These are phyloP conservation scores for Arctostaphylos glauca DNA, from an alignment of 148 eudicot species.

Conservation along the genomic window DNA sequence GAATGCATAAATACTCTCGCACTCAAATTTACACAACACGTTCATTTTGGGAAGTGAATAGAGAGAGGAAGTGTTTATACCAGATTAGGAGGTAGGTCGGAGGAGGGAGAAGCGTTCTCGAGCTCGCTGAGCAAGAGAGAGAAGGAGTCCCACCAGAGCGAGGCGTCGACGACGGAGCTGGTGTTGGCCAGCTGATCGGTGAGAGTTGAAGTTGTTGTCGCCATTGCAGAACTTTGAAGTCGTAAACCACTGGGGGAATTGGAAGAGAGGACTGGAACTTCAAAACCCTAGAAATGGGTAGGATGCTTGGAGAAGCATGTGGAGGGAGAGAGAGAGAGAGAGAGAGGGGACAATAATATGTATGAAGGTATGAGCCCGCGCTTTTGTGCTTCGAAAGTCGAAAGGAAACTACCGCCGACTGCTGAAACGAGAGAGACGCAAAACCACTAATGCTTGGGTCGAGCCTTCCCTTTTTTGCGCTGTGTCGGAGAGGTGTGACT, in stretches of 20 bases:
- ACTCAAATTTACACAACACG: not conserved
- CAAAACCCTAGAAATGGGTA: conserved; percentile 20
- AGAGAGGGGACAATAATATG: too few species aligned
- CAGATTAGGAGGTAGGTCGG: conserved; percentile 53
- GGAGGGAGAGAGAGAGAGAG: not conserved
- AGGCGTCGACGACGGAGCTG: conserved; percentile 61
- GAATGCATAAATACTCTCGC: not conserved
- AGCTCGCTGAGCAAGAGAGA: conserved; percentile 62
- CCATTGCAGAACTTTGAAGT: conserved; percentile 18
- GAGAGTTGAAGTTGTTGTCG: conserved; percentile 36
- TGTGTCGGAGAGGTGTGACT: too few species aligned
- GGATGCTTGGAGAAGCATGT: not conserved
- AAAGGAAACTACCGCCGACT: not conserved
- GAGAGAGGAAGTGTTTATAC: conserved; percentile 32
- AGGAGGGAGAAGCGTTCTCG: conserved; percentile 59
- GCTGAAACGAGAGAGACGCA: too few species aligned
- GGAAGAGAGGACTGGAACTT: not conserved
- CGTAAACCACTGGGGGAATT: not conserved
- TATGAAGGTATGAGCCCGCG: conserved; percentile 54
- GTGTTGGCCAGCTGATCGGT: conserved; percentile 22
- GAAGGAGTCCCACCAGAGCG: conserved; percentile 96
- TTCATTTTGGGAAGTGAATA: not conserved
- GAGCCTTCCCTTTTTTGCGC: not conserved
- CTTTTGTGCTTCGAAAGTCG: conserved; percentile 30
- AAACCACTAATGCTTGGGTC: not conserved